These are phyloP conservation scores for Acanthamoeba triangularis DNA, from an alignment of 208 protist species.

Conservation along the genomic window DNA sequence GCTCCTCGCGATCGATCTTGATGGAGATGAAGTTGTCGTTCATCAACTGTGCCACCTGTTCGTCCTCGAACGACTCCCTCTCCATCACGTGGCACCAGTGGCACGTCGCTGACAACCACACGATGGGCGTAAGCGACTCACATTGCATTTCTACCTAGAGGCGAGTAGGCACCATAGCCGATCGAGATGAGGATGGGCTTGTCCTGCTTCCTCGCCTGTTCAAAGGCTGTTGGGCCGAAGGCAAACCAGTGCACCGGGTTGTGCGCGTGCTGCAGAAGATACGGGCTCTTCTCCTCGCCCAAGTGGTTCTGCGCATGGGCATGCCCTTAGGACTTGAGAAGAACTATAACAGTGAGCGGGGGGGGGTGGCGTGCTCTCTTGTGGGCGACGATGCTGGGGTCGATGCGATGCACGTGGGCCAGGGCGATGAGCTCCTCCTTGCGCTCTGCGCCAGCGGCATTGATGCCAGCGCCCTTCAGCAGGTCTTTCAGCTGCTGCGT, in stretches of 20 bases:
- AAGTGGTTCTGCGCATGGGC: slow-evolving; percentile 51
- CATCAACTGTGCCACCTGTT: slow-evolving; percentile 52
- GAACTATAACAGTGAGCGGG: neutral
- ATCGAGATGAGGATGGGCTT: slow-evolving; percentile 88
- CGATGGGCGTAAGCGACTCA: neutral
- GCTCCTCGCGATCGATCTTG: slow-evolving; percentile 86
- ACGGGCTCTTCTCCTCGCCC: slow-evolving; percentile 76
- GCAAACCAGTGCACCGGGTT: slow-evolving; percentile 89
- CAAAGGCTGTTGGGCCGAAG: slow-evolving; percentile 83
- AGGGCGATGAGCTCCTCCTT: slow-evolving; percentile 41
- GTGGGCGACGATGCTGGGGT: slow-evolving; percentile 32
- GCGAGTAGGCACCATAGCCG: slow-evolving; percentile 79
- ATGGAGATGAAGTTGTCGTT: slow-evolving; percentile 86
- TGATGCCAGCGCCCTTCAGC: neutral
- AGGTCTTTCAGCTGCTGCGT: slow-evolving; percentile 6
- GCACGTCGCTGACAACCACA: slow-evolving; percentile 74
- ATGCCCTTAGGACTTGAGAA: neutral
- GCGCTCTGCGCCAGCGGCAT: neutral
- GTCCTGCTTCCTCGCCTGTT: slow-evolving; percentile 77
- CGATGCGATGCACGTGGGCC: neutral
- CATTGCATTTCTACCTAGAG: no score
- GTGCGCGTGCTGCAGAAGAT: slow-evolving; percentile 85
- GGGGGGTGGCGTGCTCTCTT: neutral
- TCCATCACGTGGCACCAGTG: slow-evolving; percentile 89
- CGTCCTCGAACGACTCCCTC: slow-evolving; percentile 87